These are phyloP conservation scores for Stentor coeruleus DNA, from an alignment of 73 alveolate species.

Conservation along the genomic window DNA sequence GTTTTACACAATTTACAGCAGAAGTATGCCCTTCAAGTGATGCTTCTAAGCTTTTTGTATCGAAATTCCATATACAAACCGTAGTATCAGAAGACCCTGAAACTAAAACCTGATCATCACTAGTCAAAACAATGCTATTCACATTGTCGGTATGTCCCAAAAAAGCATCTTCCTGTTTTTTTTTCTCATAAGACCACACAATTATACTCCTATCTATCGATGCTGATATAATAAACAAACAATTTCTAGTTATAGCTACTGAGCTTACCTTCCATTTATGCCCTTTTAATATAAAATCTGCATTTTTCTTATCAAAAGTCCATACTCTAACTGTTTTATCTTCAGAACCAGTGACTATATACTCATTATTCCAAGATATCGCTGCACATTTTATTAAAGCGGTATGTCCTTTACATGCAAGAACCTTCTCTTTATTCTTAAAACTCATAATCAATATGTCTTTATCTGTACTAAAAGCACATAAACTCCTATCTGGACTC, in stretches of 20 bases:
- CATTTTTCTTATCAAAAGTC: constrained; percentile 5
- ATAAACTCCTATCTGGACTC: too few relatives aligned
- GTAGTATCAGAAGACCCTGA: not conserved
- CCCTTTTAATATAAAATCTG: constrained; percentile 4
- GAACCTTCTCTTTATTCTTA: too few relatives aligned
- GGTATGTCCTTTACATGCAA: too few relatives aligned
- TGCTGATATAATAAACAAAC: not conserved
- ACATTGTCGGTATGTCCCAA: not conserved
- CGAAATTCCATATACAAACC: too few relatives aligned
- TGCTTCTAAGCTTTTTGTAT: too few relatives aligned
- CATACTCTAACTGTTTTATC: not conserved
- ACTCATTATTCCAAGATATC: too few relatives aligned
- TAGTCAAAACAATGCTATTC: not conserved
- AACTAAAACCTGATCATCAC: not conserved
- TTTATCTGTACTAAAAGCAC: too few relatives aligned
- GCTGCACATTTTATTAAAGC: too few relatives aligned
- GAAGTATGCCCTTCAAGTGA: too few relatives aligned
- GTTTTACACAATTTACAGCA: too few relatives aligned
- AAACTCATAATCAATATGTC: too few relatives aligned
- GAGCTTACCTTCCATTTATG: constrained; percentile 6
- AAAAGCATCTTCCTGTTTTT: not conserved
- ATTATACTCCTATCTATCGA: not conserved
- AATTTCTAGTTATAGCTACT: not conserved
- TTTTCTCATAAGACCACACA: not conserved
- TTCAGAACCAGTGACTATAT: constrained; percentile 15